Evolutionary conservation across 129 eudicot genomes (phyloP).

Genomic region (Artemisia argyi): DNA sequence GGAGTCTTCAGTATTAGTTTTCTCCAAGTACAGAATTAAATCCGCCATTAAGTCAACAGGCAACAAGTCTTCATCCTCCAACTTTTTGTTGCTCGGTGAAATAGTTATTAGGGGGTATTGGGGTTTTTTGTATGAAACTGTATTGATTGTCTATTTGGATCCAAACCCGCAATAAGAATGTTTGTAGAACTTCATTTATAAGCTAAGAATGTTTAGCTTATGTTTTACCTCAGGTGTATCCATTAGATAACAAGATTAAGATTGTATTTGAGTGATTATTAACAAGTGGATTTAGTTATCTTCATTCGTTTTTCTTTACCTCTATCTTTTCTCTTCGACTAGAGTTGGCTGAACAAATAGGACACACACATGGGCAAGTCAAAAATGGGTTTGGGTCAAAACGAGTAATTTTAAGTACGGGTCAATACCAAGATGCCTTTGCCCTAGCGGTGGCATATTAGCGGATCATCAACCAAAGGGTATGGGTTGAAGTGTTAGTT

Average conservation of each 20-base stretch:
- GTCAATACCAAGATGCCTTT: too few relatives aligned
- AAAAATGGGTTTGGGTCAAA: too few relatives aligned
- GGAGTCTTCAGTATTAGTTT: conserved; percentile 12
- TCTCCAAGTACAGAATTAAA: conserved; percentile 28
- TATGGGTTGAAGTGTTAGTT: too few relatives aligned
- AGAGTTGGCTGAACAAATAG: too few relatives aligned
- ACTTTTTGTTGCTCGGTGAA: conserved; percentile 17
- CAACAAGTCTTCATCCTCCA: conserved; percentile 24
- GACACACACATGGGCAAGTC: too few relatives aligned
- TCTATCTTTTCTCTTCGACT: too few relatives aligned
- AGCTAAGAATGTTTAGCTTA: conserved; percentile 42
- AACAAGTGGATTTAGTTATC: conserved; percentile 11
- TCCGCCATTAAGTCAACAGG: conserved; percentile 14
- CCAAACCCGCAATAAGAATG: conserved; percentile 35
- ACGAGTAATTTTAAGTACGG: too few relatives aligned
- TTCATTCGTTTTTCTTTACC: background rate
- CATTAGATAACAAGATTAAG: conserved; percentile 15
- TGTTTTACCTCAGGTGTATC: conserved; percentile 19
- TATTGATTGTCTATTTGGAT: conserved; percentile 33
- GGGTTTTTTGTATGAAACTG: conserved; percentile 17
- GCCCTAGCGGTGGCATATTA: too few relatives aligned
- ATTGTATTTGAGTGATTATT: conserved; percentile 26
- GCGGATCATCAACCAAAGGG: too few relatives aligned
- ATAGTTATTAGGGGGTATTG: conserved; percentile 15
- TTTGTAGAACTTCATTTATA: conserved; percentile 23